phyloP scores from a whole-genome alignment of 202 grass and related monocot genomes.

The Eragrostis tef region DNA sequence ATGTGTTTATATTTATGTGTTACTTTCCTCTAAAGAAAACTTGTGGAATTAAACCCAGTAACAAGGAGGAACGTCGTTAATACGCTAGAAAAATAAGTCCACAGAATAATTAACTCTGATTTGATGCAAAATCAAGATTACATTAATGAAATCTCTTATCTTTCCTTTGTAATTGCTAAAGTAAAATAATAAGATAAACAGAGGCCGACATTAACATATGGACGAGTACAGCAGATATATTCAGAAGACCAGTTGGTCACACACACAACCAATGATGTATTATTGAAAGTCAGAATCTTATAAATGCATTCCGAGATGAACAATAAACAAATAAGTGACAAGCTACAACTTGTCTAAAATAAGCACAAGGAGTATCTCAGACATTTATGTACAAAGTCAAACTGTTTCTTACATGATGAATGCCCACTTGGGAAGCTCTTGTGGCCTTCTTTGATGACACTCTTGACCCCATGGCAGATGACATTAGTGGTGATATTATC shows the following conservation, averaged over 20 bases:
- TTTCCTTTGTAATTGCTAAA: background rate
- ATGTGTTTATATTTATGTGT: background rate
- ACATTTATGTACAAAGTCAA: background rate
- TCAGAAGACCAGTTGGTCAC: conserved; percentile 1
- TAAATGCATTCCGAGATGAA: background rate
- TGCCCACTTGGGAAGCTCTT: conserved; percentile 94
- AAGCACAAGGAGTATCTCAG: background rate
- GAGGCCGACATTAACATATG: background rate
- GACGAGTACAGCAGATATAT: conserved; percentile 1
- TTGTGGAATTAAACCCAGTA: background rate
- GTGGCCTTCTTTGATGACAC: conserved; percentile 89
- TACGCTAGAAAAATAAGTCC: background rate
- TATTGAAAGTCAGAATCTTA: background rate
- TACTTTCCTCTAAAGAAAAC: background rate
- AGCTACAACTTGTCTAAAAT: conserved; percentile 10
- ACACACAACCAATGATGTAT: background rate
- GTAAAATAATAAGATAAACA: conserved; percentile 1
- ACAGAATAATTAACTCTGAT: background rate
- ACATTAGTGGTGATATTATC: conserved; percentile 72
- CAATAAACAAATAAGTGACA: conserved; percentile 20
- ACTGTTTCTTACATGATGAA: conserved; percentile 65
- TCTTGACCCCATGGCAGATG: conserved; percentile 78
- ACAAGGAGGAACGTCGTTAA: background rate
- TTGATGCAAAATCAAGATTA: conserved; percentile 6
- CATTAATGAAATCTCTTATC: background rate